Evolutionary conservation across 1,139 yeast genomes (phyloP), one percentile per base, ranked within the genome.

Genomic region (Sugiyamaella xylanicola): DNA sequence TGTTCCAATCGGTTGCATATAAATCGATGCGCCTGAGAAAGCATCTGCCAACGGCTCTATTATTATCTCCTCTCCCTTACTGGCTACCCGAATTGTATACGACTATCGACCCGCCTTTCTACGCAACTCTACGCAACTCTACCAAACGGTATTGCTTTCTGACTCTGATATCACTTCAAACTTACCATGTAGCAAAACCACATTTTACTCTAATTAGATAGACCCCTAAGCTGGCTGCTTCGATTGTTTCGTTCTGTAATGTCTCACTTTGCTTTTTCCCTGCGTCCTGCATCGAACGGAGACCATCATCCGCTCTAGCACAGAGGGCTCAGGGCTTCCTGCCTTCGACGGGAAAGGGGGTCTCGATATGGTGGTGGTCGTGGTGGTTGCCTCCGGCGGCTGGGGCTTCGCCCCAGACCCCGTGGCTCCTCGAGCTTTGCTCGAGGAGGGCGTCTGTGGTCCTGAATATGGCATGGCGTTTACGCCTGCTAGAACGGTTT

Each of bases 381-480:
- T n/a, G n/a, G n/a, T n/a, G 35, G 35, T 13, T 36, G 40, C 40
- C 40, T 36, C 40, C 40, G 40, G 19, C 19, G 40, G 40, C 40
- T 36, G 40, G 40, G 29, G 29, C 29, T 25, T 9, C 29, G 29
- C 29, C 29, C 29, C 29, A 25, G 29, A 25, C 29, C 29, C 29
- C 9, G 29, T 25, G 5, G 29, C 29, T 25, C 29, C 29, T 25
- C 29, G 5, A 5, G 29, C 29, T 25, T 25, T 9, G 29, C 29
- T 25, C 29, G 29, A 25, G 29, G 5, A 5, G 29, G 29, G 29
- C n/a, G n/a, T n/a, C n/a, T n/a, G n/a, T n/a, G n/a, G n/a, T n/a
- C n/a, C n/a, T n/a, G n/a, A n/a, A n/a, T n/a, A n/a, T n/a, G n/a
- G n/a, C n/a, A n/a, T n/a, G n/a, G n/a, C n/a, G n/a, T n/a, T n/a